Evolutionary conservation across 371 early-diverging fungal genomes (phyloP).

Genomic region (Synchytrium microbalum): DNA sequence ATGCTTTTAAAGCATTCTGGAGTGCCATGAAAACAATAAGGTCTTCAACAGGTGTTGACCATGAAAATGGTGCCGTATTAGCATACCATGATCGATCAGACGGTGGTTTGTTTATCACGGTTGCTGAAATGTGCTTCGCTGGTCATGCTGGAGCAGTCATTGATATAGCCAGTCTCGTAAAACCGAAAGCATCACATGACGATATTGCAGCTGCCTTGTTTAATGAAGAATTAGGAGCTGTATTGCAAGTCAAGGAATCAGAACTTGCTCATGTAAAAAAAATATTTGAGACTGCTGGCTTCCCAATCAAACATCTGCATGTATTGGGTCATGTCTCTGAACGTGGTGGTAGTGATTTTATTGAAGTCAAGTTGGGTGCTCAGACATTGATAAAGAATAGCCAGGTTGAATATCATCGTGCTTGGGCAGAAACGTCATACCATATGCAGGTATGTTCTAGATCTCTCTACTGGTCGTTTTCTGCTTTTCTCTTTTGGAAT

Average conservation of each 20-base stretch:
- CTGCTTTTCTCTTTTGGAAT: too few relatives aligned
- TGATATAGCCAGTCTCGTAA: conserved; percentile 27
- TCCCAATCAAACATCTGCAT: conserved; percentile 47
- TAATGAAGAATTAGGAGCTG: conserved; percentile 94
- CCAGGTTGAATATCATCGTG: conserved; percentile 63
- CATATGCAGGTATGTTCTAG: conserved; percentile 62
- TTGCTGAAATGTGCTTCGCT: conserved; percentile 93
- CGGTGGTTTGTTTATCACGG: conserved; percentile 85
- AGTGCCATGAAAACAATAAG: conserved; percentile 51
- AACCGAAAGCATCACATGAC: conserved; percentile 34
- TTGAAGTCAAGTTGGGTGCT: conserved; percentile 21
- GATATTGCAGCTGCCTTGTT: conserved; percentile 59
- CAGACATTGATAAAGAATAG: conserved; percentile 33
- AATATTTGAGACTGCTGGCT: conserved; percentile 35
- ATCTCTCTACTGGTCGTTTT: too few relatives aligned
- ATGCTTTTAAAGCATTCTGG: conserved; percentile 68
- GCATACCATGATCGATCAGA: conserved; percentile 97
- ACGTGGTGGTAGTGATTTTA: conserved; percentile 49
- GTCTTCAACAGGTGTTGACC: conserved; percentile 24
- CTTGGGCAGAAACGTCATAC: conserved; percentile 87
- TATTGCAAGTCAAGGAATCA: conserved; percentile 68
- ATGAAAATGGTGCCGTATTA: conserved; percentile 48
- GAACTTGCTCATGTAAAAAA: conserved; percentile 50
- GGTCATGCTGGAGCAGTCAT: conserved; percentile 76
- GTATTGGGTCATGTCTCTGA: conserved; percentile 53